Evolutionary conservation across 2,329 filamentous ascomycete species (phyloP), one percentile per base, ranked within the genome.

Genomic region (Trichophaea hybrida): DNA sequence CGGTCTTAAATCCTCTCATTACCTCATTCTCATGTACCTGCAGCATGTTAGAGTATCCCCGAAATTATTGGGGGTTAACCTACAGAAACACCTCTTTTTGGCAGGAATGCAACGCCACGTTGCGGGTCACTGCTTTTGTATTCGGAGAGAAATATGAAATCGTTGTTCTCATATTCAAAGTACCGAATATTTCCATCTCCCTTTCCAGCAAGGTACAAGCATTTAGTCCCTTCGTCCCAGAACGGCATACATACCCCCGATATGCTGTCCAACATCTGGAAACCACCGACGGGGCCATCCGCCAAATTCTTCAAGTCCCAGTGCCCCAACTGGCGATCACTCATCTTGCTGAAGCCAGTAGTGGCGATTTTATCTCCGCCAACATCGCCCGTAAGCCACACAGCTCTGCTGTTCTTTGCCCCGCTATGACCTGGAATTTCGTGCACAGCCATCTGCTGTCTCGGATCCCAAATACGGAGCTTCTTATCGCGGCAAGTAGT

Each of bases 201-300:
- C 77, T 97, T 97, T 71, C 93, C 93, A 69, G 93, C 93, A 71
- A 98, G 80, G 74, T 96, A 98, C 70, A 98, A 77, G 72, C 88
- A 94, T 75, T 93, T 89, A 56, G 88, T 95, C 62, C 90, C 88
- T 62, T 97, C 91, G 72, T 98, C 93, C 93, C 93, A 98, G 80
- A 98, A 97, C 35, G 93, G 93, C 88, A 98, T 96, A 79, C 89
- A 94, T 61, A 98, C 90, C 72, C 93, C 93, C 50, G 91, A 96
- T 69, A 95, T 95, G 51, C 88, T 94, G 74, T 98, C 93, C 53
- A 98, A 80, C 67, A 86, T 86, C 69, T 81, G 84, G 75, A 96
- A 96, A 13, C 89, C 90, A 55, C 88, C 89, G 69, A 97, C 85
- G 53, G 93, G 93, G 4, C 64, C 62, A 69, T 94, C 85, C 38